phyloP scores from a whole-genome alignment of 495 filamentous ascomycete genomes.

The Tuber aestivum region DNA sequence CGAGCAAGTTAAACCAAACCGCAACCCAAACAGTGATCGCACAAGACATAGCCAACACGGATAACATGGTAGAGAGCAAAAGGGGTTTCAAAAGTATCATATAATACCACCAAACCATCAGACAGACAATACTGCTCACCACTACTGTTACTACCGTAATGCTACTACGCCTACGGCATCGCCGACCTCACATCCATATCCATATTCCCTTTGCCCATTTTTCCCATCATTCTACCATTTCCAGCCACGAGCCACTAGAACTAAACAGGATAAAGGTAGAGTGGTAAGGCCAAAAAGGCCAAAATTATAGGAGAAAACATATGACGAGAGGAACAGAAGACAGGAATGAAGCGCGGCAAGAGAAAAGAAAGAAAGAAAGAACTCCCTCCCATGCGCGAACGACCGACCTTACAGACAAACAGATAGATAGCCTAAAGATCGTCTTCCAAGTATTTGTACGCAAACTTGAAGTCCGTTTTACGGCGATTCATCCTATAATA shows the following conservation, averaged over 20 bases:
- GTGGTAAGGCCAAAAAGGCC: neutral
- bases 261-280: neutral
- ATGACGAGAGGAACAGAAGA: constrained; percentile 12
- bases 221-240: neutral
- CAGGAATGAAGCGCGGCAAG: constrained; percentile 8
- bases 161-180: neutral
- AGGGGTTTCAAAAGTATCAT: neutral
- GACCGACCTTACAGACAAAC: neutral
- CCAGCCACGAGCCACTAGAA: neutral
- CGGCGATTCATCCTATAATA: constrained; percentile 91
- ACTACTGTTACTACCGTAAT: neutral
- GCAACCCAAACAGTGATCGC: neutral
- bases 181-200: neutral
- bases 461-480: constrained; percentile 97
- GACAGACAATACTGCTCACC: neutral
- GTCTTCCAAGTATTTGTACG: constrained; percentile 94
- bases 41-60: neutral
- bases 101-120: neutral
- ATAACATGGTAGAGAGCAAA: neutral
- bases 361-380: constrained; percentile 10
- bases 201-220: neutral
- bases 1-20: neutral
- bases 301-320: neutral
- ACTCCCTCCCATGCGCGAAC: constrained; percentile 4
- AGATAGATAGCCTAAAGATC: constrained; percentile 56